Conservation (phyloP, 2,329 filamentous ascomycete genomes). For the Aspergillus tamarii region DNA sequence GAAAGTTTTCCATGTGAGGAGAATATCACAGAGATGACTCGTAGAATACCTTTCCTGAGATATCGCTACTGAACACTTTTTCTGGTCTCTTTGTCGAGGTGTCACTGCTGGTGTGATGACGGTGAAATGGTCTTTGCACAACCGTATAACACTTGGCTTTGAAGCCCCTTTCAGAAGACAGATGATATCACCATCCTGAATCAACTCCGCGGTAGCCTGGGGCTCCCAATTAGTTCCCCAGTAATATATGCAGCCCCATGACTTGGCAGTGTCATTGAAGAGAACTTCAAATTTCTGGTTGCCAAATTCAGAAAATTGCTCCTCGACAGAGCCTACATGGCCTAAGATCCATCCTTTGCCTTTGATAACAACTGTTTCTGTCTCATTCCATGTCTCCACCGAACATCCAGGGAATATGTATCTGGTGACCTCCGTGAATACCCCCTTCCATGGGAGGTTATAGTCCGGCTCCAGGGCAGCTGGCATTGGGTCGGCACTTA, state of each 20-base stretch:
- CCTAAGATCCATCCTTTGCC: background rate
- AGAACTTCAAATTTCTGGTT: background rate
- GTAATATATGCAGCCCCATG: fast-evolving
- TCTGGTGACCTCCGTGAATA: background rate
- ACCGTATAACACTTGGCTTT: background rate
- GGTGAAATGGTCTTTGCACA: background rate
- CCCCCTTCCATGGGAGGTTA: background rate
- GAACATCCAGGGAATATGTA: background rate
- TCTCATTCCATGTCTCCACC: background rate
- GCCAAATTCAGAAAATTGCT: background rate
- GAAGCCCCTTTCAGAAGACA: background rate
- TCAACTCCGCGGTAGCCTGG: background rate
- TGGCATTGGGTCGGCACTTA: background rate
- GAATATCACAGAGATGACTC: background rate
- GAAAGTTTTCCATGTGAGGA: background rate
- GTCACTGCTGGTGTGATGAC: background rate
- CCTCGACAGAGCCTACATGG: background rate
- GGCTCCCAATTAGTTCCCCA: background rate
- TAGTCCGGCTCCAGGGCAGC: background rate
- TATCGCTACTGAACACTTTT: background rate
- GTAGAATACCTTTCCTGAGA: background rate
- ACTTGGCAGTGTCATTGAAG: background rate
- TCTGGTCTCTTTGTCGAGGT: background rate
- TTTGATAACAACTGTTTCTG: background rate
- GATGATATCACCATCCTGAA: background rate